A percentile compares a stretch with the other conserved stretches of the same genome.
Evolutionary conservation across 1,284 basidiomycete genomes (phyloP).

Genomic region (Ustilago curta): DNA sequence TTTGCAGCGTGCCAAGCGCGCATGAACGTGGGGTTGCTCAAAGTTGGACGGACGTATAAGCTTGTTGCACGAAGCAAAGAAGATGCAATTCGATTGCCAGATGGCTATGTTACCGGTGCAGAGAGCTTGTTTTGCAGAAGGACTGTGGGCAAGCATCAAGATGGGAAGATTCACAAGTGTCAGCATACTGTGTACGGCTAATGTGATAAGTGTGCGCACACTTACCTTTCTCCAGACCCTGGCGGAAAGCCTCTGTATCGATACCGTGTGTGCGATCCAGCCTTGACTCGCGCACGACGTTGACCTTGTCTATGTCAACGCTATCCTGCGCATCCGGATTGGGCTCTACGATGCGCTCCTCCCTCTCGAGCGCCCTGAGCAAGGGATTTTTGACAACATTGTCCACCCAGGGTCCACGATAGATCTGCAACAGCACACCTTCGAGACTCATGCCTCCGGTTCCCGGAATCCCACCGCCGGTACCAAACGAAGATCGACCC

Average conservation of each 20-base stretch:
- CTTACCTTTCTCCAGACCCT: constrained; percentile 54
- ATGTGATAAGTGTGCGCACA: background rate
- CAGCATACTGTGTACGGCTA: background rate
- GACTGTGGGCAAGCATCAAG: constrained; percentile 17
- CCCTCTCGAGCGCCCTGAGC: constrained; percentile 71
- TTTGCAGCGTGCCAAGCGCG: constrained; percentile 61
- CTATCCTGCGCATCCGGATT: constrained; percentile 17
- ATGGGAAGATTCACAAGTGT: background rate
- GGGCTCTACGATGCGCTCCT: constrained; percentile 37
- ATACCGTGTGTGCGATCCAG: constrained; percentile 46
- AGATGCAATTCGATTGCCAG: no score
- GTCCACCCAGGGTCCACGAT: constrained; percentile 90
- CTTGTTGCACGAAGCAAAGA: no score
- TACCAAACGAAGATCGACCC: constrained; percentile 42
- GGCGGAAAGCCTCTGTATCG: constrained; percentile 58
- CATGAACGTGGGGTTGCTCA: constrained; percentile 6
- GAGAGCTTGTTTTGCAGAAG: constrained; percentile 50
- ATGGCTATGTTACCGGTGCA: constrained; percentile 25
- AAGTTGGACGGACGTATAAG: background rate
- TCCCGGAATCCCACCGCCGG: constrained; percentile 61
- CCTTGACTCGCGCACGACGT: constrained; percentile 17
- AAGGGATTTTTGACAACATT: constrained; percentile 92
- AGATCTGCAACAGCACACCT: constrained; percentile 86
- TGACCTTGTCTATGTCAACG: constrained; percentile 6
- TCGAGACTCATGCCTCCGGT: constrained; percentile 73